Conservation (phyloP, 257 asterid genomes). For the Coffea canephora region DNA sequence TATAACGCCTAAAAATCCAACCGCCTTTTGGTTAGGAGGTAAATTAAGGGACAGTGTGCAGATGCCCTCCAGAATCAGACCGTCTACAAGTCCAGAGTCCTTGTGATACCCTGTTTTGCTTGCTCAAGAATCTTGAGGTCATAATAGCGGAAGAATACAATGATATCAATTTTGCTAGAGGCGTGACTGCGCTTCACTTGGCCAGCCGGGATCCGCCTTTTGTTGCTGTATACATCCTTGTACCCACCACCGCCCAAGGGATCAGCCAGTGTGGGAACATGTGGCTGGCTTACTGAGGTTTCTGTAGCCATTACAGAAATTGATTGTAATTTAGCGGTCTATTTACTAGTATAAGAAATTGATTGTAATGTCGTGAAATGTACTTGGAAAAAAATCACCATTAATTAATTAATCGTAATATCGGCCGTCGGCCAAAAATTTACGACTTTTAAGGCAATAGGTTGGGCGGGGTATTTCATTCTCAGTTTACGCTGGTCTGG, state of each 20-base stretch:
- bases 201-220: background rate
- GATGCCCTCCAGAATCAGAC: slow-evolving; percentile 89
- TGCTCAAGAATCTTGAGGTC: background rate
- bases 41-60: slow-evolving; percentile 34
- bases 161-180: background rate
- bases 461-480: too few relatives aligned
- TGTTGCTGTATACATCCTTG: background rate
- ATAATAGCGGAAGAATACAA: background rate
- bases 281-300: background rate
- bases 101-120: slow-evolving; percentile 27
- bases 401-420: background rate
- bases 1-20: slow-evolving; percentile 56
- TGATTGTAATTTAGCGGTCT: background rate
- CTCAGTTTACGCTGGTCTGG: too few relatives aligned
- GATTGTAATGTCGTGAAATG: background rate
- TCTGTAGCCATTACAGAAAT: background rate
- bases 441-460: background rate
- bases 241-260: background rate
- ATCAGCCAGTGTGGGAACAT: too few relatives aligned
- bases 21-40: slow-evolving; percentile 43
- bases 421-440: too few relatives aligned
- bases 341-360: background rate
- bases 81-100: slow-evolving; percentile 80
- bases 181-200: background rate
- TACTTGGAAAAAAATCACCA: background rate